phyloP scores from a whole-genome alignment of 306 rosid genomes.

The Chamaecrista fasciculata region DNA sequence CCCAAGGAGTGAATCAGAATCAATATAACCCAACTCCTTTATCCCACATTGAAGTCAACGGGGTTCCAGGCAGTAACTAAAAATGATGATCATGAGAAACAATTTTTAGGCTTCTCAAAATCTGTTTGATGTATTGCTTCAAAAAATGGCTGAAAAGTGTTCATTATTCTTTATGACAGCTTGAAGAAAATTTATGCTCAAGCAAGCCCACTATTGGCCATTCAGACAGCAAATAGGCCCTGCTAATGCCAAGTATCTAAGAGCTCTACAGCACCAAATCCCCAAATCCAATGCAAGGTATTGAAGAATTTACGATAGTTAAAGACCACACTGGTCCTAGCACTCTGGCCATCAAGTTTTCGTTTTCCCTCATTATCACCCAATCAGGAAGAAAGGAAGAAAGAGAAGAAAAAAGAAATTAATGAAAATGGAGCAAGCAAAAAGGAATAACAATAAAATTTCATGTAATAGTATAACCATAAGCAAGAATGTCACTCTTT shows the following conservation, averaged over 20 bases:
- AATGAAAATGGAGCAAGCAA: background rate
- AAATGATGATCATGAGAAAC: constrained; percentile 12
- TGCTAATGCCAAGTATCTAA: background rate
- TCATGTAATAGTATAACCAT: background rate
- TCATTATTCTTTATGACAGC: background rate
- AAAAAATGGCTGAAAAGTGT: background rate
- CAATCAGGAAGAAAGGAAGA: background rate
- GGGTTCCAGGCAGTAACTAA: background rate
- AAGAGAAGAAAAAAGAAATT: background rate
- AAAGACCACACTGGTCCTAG: background rate
- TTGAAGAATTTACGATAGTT: background rate
- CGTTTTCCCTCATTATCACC: background rate
- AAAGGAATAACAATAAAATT: background rate
- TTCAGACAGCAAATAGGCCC: background rate
- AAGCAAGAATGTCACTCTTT: background rate
- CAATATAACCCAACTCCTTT: background rate
- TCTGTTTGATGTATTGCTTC: background rate
- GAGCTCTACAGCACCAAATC: background rate
- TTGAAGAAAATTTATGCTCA: background rate
- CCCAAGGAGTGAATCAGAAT: background rate
- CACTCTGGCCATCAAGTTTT: background rate
- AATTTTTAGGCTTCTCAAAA: constrained; percentile 2
- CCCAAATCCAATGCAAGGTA: background rate
- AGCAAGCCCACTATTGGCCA: background rate
- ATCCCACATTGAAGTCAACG: background rate